Evolutionary conservation across 2,329 filamentous ascomycete species (phyloP).

Genomic region (Aspergillus tanneri): DNA sequence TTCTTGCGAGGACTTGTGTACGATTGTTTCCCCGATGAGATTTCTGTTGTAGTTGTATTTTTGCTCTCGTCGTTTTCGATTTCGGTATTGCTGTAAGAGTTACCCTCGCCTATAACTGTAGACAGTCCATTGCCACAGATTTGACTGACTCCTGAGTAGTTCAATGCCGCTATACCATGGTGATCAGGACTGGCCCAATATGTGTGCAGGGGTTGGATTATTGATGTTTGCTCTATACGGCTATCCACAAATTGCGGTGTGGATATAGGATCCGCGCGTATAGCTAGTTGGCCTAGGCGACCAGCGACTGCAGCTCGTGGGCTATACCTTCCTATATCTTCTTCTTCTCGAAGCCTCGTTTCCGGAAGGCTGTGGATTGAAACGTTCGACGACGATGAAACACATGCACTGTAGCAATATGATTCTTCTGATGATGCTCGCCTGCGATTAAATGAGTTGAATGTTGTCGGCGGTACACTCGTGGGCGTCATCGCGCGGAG

Average conservation of each 20-base stretch:
- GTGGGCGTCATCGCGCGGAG: constrained; percentile 36
- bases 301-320: constrained; percentile 42
- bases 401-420: constrained; percentile 29
- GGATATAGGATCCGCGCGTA: constrained; percentile 33
- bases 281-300: constrained; percentile 41
- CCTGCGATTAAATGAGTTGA: constrained; percentile 37
- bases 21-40: constrained; percentile 22
- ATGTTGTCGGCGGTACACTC: constrained; percentile 22
- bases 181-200: neutral
- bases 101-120: constrained; percentile 12
- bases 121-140: constrained; percentile 9
- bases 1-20: constrained; percentile 26
- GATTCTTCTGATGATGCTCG: constrained; percentile 36
- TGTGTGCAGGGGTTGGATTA: neutral
- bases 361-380: constrained; percentile 35
- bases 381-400: constrained; percentile 34
- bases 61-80: neutral
- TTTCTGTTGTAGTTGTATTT: constrained; percentile 12
- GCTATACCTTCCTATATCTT: constrained; percentile 36
- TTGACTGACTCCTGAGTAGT: constrained; percentile 10
- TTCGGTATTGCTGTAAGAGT: neutral
- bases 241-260: constrained; percentile 17
- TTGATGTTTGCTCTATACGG: constrained; percentile 11
- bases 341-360: constrained; percentile 31
- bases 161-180: constrained; percentile 23